Evolutionary conservation across 2,329 filamentous ascomycete species (phyloP).

Genomic region (Cordyceps cateniannulata): DNA sequence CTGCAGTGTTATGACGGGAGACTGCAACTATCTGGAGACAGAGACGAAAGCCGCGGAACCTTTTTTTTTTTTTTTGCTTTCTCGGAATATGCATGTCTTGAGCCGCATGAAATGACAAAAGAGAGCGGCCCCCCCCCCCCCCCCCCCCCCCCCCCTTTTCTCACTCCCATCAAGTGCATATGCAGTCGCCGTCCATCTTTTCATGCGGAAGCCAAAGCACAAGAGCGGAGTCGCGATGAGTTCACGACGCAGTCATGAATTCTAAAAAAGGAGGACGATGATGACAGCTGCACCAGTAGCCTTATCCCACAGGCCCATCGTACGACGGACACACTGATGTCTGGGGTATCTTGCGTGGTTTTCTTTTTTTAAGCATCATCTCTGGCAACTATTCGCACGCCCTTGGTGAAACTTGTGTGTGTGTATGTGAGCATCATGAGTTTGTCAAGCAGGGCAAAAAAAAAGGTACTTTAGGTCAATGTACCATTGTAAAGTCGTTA

Average conservation of each 20-base stretch:
- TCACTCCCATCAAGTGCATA: too few species aligned
- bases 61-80: background rate
- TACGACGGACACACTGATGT: background rate
- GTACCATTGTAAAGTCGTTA: background rate
- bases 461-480: background rate
- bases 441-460: background rate
- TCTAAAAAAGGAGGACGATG: too few species aligned
- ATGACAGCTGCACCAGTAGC: background rate
- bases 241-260: background rate
- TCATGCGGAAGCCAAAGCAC: background rate
- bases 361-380: background rate
- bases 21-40: background rate
- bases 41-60: background rate
- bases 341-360: background rate
- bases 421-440: background rate
- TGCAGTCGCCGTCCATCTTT: background rate
- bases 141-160: too few species aligned
- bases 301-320: background rate
- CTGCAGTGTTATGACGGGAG: background rate
- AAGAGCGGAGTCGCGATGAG: background rate
- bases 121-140: too few species aligned
- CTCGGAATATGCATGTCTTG: background rate
- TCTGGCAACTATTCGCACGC: background rate
- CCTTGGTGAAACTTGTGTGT: background rate
- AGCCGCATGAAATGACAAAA: background rate